Conservation (phyloP, 148 eudicot species). For the Fallopia convolvulus region DNA sequence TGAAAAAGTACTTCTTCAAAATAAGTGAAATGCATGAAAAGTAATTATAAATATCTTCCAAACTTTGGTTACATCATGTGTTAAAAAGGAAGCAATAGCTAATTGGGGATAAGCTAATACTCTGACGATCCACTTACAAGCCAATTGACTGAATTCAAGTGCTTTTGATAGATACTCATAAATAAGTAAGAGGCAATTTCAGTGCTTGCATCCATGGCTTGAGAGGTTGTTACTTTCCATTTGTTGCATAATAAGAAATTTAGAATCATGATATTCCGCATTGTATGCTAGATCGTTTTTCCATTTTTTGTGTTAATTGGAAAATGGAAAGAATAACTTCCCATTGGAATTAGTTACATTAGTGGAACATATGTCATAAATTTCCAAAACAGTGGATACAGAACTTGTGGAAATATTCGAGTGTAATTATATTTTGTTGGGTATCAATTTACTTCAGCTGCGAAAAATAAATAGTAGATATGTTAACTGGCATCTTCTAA, state of each 20-base stretch:
- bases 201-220: no score
- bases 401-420: no score
- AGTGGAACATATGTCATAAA: background rate
- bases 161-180: background rate
- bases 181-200: no score
- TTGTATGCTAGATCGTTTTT: background rate
- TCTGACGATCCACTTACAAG: background rate
- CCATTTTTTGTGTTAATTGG: background rate
- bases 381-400: background rate
- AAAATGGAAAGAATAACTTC: background rate
- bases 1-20: no score
- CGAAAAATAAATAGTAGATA: no score
- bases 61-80: background rate
- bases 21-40: no score
- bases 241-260: no score
- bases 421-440: background rate
- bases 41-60: background rate
- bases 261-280: background rate
- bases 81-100: background rate
- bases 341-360: background rate
- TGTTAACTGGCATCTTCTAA: no score
- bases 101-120: background rate
- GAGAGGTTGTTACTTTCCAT: no score
- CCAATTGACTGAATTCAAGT: background rate
- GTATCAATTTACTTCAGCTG: background rate